These are phyloP conservation scores for Candida pseudoviswanathii DNA, from an alignment of 1,139 yeast genomes.

Conservation along the genomic window DNA sequence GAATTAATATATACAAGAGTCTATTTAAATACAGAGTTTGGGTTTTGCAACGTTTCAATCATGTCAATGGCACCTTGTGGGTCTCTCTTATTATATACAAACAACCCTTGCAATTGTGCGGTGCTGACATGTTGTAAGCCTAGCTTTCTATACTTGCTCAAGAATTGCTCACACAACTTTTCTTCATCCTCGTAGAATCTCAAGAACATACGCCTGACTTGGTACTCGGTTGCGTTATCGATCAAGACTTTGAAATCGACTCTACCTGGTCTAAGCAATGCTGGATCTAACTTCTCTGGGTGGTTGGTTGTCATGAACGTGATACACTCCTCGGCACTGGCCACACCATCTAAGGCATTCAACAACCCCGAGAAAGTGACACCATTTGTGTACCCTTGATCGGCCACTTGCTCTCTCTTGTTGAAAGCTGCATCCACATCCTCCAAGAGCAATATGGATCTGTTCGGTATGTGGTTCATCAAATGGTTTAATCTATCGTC, in stretches of 20 bases:
- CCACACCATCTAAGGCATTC: conserved; percentile 97
- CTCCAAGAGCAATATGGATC: conserved; percentile 81
- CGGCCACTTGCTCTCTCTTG: conserved; percentile 73
- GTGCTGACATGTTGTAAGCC: conserved; percentile 70
- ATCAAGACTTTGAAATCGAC: conserved; percentile 82
- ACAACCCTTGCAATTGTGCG: conserved; percentile 93
- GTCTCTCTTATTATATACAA: conserved; percentile 86
- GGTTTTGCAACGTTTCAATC: conserved; percentile 48
- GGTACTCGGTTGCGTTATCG: conserved; percentile 83
- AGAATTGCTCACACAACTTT: conserved; percentile 64
- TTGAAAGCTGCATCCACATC: conserved; percentile 97
- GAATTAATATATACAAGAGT: conserved; percentile 11
- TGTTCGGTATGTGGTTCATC: conserved; percentile 93
- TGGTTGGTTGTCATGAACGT: conserved; percentile 99
- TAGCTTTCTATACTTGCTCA: conserved; percentile 51
- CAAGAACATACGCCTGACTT: conserved; percentile 80
- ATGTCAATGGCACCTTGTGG: conserved; percentile 76
- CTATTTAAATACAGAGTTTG: conserved; percentile 31
- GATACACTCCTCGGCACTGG: conserved; percentile 93
- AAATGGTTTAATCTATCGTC: conserved; percentile 93
- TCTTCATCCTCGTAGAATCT: conserved; percentile 77
- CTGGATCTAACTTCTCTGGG: conserved; percentile 88
- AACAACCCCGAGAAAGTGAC: conserved; percentile 94
- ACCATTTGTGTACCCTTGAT: conserved; percentile 76
- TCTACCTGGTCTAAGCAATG: conserved; percentile 88